Percentiles rank a stretch among this genome's conserved stretches.
phyloP scores from a whole-genome alignment of 2,329 filamentous ascomycete genomes.

The Tolypocladium album region DNA sequence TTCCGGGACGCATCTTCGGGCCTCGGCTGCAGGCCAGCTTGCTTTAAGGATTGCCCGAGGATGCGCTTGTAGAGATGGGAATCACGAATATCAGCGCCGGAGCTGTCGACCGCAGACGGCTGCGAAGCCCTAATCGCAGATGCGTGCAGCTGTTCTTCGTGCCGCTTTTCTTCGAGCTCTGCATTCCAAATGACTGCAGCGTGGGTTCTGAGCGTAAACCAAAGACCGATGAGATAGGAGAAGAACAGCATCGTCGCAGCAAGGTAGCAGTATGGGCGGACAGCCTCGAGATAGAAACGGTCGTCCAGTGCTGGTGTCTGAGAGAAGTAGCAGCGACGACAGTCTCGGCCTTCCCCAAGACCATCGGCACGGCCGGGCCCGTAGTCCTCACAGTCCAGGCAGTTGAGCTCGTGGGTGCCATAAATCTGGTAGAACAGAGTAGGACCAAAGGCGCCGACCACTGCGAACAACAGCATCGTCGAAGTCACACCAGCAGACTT shows the following conservation, averaged over 20 bases:
- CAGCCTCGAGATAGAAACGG: slow-evolving; percentile 80
- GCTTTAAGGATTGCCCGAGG: slow-evolving; percentile 77
- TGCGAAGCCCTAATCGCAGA: slow-evolving; percentile 23
- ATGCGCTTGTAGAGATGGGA: slow-evolving; percentile 89
- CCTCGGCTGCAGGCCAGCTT: slow-evolving; percentile 57
- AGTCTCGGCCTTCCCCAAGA: slow-evolving; percentile 51
- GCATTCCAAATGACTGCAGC: slow-evolving; percentile 95
- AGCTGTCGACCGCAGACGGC: slow-evolving; percentile 30
- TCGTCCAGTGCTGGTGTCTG: slow-evolving; percentile 78
- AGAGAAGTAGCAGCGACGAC: slow-evolving; percentile 86
- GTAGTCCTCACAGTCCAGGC: slow-evolving; percentile 51
- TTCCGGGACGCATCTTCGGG: slow-evolving; percentile 33
- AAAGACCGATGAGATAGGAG: slow-evolving; percentile 85
- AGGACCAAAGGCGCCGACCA: slow-evolving; percentile 89
- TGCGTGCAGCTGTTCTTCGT: slow-evolving; percentile 37
- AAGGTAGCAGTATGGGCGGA: slow-evolving; percentile 88
- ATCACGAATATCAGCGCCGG: slow-evolving; percentile 65
- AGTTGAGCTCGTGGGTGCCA: slow-evolving; percentile 91
- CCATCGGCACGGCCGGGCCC: slow-evolving; percentile 17
- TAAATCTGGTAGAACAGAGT: slow-evolving; percentile 99
- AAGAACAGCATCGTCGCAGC: slow-evolving; percentile 78
- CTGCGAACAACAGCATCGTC: slow-evolving; percentile 93
- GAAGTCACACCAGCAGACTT: slow-evolving; percentile 93
- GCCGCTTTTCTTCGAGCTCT: slow-evolving; percentile 68
- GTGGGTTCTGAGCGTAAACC: slow-evolving; percentile 92